Conservation (phyloP, 306 rosid species). For the Pterocarpus santalinus region DNA sequence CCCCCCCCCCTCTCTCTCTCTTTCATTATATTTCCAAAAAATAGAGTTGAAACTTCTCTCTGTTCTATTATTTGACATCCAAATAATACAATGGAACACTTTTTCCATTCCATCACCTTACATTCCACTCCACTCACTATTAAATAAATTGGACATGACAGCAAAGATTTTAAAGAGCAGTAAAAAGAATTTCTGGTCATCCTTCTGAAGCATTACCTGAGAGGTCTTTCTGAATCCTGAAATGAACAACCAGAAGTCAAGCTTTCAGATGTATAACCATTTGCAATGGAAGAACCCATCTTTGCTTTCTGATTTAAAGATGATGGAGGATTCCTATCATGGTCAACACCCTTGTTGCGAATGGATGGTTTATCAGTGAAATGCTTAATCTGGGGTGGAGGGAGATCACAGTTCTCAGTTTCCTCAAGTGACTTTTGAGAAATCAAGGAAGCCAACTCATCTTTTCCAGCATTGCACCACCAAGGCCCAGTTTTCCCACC, state of each 20-base stretch:
- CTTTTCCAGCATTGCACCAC: conserved; percentile 83
- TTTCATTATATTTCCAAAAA: neutral
- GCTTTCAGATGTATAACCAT: conserved; percentile 53
- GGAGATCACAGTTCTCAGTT: conserved; percentile 90
- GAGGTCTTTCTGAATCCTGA: conserved; percentile 52
- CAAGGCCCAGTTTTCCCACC: conserved; percentile 69
- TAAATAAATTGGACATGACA: conserved; percentile 17
- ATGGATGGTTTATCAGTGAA: conserved; percentile 43
- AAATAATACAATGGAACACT: too few relatives aligned
- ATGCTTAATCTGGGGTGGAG: conserved; percentile 65
- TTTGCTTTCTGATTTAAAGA: conserved; percentile 60
- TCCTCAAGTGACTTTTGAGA: conserved; percentile 77
- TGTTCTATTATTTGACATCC: too few relatives aligned
- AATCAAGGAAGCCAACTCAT: conserved; percentile 83
- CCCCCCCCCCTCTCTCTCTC: too few relatives aligned
- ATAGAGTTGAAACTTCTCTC: neutral
- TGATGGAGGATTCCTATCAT: conserved; percentile 50
- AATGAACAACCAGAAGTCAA: conserved; percentile 52
- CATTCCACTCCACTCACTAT: neutral
- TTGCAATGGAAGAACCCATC: conserved; percentile 47
- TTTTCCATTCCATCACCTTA: neutral
- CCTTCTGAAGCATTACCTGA: conserved; percentile 54
- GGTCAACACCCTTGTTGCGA: conserved; percentile 46
- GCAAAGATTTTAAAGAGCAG: neutral
- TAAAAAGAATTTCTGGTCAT: conserved; percentile 18